Evolutionary conservation across 495 filamentous ascomycete species (phyloP), one percentile per base, ranked within the genome.

Genomic region (Xylaria castorea): DNA sequence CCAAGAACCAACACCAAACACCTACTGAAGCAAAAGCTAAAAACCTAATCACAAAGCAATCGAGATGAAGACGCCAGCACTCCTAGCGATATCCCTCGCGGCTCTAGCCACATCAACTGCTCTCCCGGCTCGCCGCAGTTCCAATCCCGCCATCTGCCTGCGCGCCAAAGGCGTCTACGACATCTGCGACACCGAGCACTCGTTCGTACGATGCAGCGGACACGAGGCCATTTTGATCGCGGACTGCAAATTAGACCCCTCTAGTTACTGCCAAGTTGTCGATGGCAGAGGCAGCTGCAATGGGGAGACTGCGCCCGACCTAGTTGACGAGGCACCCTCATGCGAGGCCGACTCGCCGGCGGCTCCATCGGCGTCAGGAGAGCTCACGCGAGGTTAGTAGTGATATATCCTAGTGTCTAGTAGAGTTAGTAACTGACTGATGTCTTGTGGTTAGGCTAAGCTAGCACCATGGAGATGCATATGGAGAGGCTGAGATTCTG

Each of bases 101-200:
- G 30, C 55, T 27, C 25, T 63, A 3, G 30, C 40, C 53, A n/a
- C 25, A 12, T 40, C 64, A 6, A 57, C 50, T 20, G 20, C 38
- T 5, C 50, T 58, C 9, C 51, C 48, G 1, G 30, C 58, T 3
- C 42, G 34, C 34, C 46, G 36, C 46, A 22, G 5, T 8, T 12
- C 11, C 16, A 44, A 57, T 40, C 62, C 62, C 20, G 42, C 12
- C 25, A 11, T 68, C 36, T 73, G 71, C 34, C 30, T 8, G 6
- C 51, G 22, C 18, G 0, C 71, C 38, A 9, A 40, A 2, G 71
- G 71, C 12, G 6, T 62, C 63, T 73, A 73, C 71, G 71, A 73
- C 27, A 32, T 68, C 64, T 73, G 71, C 65, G 71, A 73, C 25
- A 68, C 71, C 16, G 9, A 48, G 3, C 51, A 73, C 55, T 73